A percentile compares a stretch with the other conserved stretches of the same genome.
Evolutionary conservation across 164 flowering plant species (phyloP).

Genomic region (Kalanchoe fedtschenkoi): DNA sequence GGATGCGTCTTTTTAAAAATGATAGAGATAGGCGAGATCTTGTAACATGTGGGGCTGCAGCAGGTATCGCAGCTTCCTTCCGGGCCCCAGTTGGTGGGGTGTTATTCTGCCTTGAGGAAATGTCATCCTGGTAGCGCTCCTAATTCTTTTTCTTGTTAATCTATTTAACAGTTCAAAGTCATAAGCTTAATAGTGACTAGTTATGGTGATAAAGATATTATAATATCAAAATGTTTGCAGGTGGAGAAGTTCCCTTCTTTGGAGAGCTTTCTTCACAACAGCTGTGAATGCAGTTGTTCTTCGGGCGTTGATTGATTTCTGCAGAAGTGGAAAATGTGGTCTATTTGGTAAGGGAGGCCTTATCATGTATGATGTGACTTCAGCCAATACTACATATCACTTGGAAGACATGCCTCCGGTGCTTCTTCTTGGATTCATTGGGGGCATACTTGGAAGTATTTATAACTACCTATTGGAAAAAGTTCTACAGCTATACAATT

Average conservation of each 20-base stretch:
- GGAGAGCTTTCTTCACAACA: constrained; percentile 83
- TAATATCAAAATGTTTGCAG: constrained; percentile 23
- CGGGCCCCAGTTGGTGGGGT: constrained; percentile 98
- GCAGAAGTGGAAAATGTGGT: constrained; percentile 77
- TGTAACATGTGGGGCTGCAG: constrained; percentile 86
- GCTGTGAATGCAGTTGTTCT: constrained; percentile 76
- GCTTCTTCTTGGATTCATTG: constrained; percentile 66
- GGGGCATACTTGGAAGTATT: constrained; percentile 71
- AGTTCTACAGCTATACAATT: constrained; percentile 55
- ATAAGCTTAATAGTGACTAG: neutral
- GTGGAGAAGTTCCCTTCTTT: constrained; percentile 94
- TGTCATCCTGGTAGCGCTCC: constrained; percentile 72
- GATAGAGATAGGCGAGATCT: constrained; percentile 85
- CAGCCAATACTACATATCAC: constrained; percentile 49
- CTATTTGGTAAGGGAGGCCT: constrained; percentile 89
- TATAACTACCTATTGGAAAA: constrained; percentile 55
- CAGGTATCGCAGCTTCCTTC: constrained; percentile 89
- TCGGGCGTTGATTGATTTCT: constrained; percentile 59
- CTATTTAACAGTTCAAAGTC: neutral
- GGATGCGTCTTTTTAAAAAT: constrained; percentile 73
- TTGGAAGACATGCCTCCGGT: constrained; percentile 68
- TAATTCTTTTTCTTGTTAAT: neutral
- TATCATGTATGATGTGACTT: constrained; percentile 78
- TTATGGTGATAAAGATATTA: too few species aligned
- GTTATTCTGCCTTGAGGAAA: constrained; percentile 80